Conservation (phyloP, 495 filamentous ascomycete genomes). For the Penicillium goetzii region DNA sequence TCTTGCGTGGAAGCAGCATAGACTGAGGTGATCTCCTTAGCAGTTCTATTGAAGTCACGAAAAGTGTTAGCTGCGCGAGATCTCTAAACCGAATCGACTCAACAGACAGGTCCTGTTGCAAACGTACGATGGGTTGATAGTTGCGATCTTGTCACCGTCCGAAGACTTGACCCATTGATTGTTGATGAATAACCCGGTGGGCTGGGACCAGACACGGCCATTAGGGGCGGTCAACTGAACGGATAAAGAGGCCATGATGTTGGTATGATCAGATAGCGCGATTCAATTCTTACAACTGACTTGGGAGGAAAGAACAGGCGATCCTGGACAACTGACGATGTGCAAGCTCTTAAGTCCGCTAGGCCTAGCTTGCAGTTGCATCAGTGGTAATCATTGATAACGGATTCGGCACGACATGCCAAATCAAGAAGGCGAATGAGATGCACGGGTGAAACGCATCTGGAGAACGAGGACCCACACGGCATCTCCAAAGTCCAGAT, state of each 20-base stretch:
- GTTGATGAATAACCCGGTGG: slow-evolving; percentile 88
- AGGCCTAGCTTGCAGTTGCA: slow-evolving; percentile 20
- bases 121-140: slow-evolving; percentile 80
- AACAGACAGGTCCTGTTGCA: too few relatives aligned
- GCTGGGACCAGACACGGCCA: slow-evolving; percentile 75
- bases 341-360: slow-evolving; percentile 25
- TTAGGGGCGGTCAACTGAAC: slow-evolving; percentile 61
- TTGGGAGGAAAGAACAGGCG: slow-evolving; percentile 13
- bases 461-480: slow-evolving; percentile 20
- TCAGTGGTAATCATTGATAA: slow-evolving; percentile 17
- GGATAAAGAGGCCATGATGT: slow-evolving; percentile 29
- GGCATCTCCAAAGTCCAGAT: slow-evolving; percentile 28
- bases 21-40: slow-evolving; percentile 79
- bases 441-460: slow-evolving; percentile 4
- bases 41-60: slow-evolving; percentile 50
- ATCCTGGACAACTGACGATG: slow-evolving; percentile 20
- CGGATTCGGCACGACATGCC: slow-evolving; percentile 32
- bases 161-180: slow-evolving; percentile 84
- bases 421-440: slow-evolving; percentile 20
- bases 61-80: not conserved
- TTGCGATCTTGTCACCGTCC: slow-evolving; percentile 70
- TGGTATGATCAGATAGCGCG: not conserved
- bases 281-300: not conserved
- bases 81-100: not conserved
- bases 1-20: slow-evolving; percentile 80